These are phyloP conservation scores for Amanita pallidorosea DNA, from an alignment of 768 basidiomycete genomes.

Conservation along the genomic window DNA sequence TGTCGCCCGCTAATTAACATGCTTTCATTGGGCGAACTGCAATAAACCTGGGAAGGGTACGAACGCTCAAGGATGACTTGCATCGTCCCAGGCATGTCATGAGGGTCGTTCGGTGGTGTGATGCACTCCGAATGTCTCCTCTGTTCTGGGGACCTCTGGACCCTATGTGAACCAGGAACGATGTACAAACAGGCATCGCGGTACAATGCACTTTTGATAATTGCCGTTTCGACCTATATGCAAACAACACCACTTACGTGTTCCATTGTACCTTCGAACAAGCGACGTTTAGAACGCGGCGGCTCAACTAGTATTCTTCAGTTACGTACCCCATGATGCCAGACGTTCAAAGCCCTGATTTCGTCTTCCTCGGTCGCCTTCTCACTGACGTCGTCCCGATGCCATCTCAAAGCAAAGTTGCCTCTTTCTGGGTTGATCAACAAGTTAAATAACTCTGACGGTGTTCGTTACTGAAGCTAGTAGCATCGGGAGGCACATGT, in stretches of 20 bases:
- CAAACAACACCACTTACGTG: slow-evolving; percentile 34
- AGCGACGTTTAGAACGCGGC: background rate
- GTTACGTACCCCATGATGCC: slow-evolving; percentile 55
- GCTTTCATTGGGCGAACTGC: background rate
- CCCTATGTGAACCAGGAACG: slow-evolving; percentile 58
- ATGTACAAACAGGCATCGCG: slow-evolving; percentile 60
- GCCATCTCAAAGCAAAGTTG: slow-evolving; percentile 70
- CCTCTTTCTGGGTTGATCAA: slow-evolving; percentile 57
- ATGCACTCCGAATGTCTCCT: slow-evolving; percentile 39
- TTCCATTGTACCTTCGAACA: slow-evolving; percentile 65
- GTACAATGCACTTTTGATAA: slow-evolving; percentile 43
- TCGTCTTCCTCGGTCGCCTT: slow-evolving; percentile 53
- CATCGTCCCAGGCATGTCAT: slow-evolving; percentile 62
- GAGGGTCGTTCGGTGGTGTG: slow-evolving; percentile 43
- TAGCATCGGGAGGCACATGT: background rate
- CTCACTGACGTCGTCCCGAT: slow-evolving; percentile 64
- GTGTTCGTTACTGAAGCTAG: background rate
- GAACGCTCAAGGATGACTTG: slow-evolving; percentile 43
- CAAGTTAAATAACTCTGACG: slow-evolving; percentile 62
- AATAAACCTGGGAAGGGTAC: slow-evolving; percentile 10
- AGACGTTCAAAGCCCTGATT: slow-evolving; percentile 37
- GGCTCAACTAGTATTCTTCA: background rate
- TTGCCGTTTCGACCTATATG: background rate
- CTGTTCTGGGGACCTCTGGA: slow-evolving; percentile 46
- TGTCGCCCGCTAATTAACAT: slow-evolving; percentile 46